phyloP scores from a whole-genome alignment of 495 filamentous ascomycete genomes.

The Aspergillus nanangensis region DNA sequence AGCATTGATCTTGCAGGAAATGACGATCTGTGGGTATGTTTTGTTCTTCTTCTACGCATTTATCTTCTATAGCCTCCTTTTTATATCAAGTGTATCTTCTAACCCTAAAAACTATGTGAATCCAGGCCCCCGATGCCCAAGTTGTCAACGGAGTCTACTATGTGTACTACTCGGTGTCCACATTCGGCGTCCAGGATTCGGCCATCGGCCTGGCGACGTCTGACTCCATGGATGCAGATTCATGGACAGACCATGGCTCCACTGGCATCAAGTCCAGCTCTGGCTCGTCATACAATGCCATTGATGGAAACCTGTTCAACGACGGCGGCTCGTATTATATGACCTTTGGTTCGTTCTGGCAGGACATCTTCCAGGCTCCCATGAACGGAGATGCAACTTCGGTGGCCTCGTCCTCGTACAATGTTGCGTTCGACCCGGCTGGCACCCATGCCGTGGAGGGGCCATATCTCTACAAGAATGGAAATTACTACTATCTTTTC shows the following conservation, averaged over 20 bases:
- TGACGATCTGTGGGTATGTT: conserved; percentile 58
- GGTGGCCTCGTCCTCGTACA: conserved; percentile 30
- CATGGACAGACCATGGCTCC: conserved; percentile 52
- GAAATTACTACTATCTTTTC: conserved; percentile 65
- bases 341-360: conserved; percentile 71
- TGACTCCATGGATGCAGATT: conserved; percentile 50
- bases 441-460: conserved; percentile 57
- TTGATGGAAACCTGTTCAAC: conserved; percentile 61
- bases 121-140: conserved; percentile 61
- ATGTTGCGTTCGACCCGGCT: conserved; percentile 51
- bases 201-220: conserved; percentile 69
- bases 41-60: conserved; percentile 1
- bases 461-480: conserved; percentile 52
- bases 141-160: conserved; percentile 56
- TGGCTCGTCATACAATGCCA: conserved; percentile 60
- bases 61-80: background rate
- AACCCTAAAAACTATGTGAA: background rate
- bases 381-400: conserved; percentile 46
- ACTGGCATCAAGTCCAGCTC: conserved; percentile 49
- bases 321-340: conserved; percentile 48
- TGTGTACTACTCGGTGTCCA: conserved; percentile 67
- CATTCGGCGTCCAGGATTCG: conserved; percentile 61
- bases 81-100: background rate
- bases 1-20: conserved; percentile 58
- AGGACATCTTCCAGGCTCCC: conserved; percentile 59